These are phyloP conservation scores for Lentinus tigrinus DNA, from an alignment of 768 basidiomycete genomes.

Conservation along the genomic window DNA sequence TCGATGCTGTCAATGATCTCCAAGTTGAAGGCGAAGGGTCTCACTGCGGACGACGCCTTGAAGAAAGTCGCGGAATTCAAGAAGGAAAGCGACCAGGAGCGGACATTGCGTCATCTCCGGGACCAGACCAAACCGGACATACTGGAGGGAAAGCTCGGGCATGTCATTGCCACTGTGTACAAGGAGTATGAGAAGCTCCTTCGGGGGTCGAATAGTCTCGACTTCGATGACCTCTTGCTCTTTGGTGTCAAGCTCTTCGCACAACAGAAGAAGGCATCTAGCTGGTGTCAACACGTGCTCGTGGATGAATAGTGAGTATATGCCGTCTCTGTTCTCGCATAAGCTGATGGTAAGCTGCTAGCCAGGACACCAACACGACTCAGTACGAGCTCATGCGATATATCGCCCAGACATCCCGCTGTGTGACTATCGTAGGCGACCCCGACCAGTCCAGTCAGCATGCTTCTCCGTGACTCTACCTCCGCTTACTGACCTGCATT, in stretches of 20 bases:
- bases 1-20: constrained; percentile 65
- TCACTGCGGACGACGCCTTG: constrained; percentile 47
- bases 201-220: constrained; percentile 64
- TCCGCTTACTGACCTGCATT: background rate
- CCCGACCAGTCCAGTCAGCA: constrained; percentile 82
- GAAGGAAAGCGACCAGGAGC: background rate
- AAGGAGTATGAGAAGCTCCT: constrained; percentile 65
- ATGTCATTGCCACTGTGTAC: constrained; percentile 53
- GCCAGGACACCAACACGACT: constrained; percentile 78
- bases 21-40: constrained; percentile 63
- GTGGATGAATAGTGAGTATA: constrained; percentile 78
- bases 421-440: constrained; percentile 83
- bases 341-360: constrained; percentile 19
- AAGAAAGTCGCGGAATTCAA: constrained; percentile 6
- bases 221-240: constrained; percentile 85
- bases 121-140: background rate
- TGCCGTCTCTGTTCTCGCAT: background rate
- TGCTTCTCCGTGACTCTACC: background rate
- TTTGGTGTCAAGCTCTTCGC: constrained; percentile 68
- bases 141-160: constrained; percentile 10
- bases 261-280: constrained; percentile 44
- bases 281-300: constrained; percentile 67
- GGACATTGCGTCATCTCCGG: background rate
- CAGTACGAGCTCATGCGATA: constrained; percentile 80
- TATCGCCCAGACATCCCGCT: constrained; percentile 51